Base-by-base conservation (phyloP, 1,284 basidiomycete genomes). In the Stereum hirsutum region DNA sequence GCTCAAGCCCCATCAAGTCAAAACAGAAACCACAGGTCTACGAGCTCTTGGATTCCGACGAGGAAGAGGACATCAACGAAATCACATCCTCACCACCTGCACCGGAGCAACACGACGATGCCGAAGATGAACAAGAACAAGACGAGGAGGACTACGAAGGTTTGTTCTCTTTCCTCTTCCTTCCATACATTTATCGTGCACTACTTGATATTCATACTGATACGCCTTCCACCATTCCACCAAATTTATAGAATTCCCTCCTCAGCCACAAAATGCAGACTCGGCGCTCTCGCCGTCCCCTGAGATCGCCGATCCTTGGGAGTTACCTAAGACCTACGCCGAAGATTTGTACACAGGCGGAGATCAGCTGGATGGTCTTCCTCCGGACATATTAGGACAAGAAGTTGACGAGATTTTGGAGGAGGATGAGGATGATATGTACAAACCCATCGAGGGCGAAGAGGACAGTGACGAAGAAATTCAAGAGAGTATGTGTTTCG, bases 261-360 rank as follows among this genome's bases (percentile, higher is more conserved):
- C n/a, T n/a, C n/a, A n/a, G n/a, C n/a, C n/a, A n/a, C n/a, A n/a
- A n/a, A n/a, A n/a, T n/a, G n/a, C n/a, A n/a, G n/a, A n/a, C n/a
- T n/a, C n/a, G n/a, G n/a, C n/a, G n/a, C n/a, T n/a, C n/a, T n/a
- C n/a, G n/a, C n/a, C n/a, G n/a, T 40, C 49, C 1, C 43, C 68
- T 4, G 67, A 69, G 6, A 54, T 78, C 6, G 55, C 53, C 10
- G 72, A 78, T 54, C 69, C 68, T 14, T 78, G 75, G 75, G 57
- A 53, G 21, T 70, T 69, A 11, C 69, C 74, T 2, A 60, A 59
- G 28, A 67, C 58, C 2, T 77, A 67, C 50, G 74, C 75, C 0
- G 70, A 78, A 56, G 74, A 76, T 53, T 76, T 66, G 46, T 65
- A 67, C 45, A 53, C 64, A 3, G 64, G 65, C 10, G 64, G 65